A percentile compares a stretch with the other conserved stretches of the same genome.
These are phyloP conservation scores for Sphaceloma murrayae DNA, from an alignment of 2,329 filamentous ascomycete genomes.

Conservation along the genomic window DNA sequence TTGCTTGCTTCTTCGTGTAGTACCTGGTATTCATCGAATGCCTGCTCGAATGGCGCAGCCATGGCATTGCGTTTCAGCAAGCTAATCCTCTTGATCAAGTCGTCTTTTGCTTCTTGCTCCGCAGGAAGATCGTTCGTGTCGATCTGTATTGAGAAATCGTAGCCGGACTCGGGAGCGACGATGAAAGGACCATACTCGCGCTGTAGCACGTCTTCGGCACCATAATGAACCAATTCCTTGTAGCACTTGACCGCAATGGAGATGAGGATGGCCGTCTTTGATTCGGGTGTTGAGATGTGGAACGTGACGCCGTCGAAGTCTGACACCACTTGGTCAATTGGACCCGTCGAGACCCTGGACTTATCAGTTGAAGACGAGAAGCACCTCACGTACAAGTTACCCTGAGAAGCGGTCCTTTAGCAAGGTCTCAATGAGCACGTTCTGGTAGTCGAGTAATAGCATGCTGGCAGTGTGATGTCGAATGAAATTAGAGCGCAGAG, in stretches of 20 bases:
- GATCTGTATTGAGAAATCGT: constrained; percentile 88
- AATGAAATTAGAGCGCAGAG: neutral
- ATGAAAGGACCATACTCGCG: constrained; percentile 93
- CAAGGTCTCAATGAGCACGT: constrained; percentile 92
- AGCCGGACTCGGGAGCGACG: constrained; percentile 75
- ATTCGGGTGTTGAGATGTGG: constrained; percentile 91
- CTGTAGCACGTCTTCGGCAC: constrained; percentile 81
- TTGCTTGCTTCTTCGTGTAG: constrained; percentile 81
- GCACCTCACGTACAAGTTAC: too few species aligned
- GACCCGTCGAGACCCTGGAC: constrained; percentile 65
- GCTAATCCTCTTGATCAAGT: constrained; percentile 76
- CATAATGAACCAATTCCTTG: constrained; percentile 83
- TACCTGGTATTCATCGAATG: constrained; percentile 84
- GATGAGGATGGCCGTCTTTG: constrained; percentile 87
- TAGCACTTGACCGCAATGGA: constrained; percentile 95
- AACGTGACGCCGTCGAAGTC: constrained; percentile 99
- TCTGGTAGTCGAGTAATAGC: constrained; percentile 98
- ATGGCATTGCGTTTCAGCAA: constrained; percentile 96
- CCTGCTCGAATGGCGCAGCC: constrained; percentile 96
- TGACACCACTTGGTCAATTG: constrained; percentile 95
- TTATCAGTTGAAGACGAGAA: too few species aligned
- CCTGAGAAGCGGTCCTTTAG: constrained; percentile 89
- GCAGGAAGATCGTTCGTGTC: constrained; percentile 80
- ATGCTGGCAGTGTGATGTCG: constrained; percentile 34
- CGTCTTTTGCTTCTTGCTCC: constrained; percentile 76